Evolutionary conservation across 78 protist genomes (phyloP).

Genomic region (Cavenderia fasciculata): DNA sequence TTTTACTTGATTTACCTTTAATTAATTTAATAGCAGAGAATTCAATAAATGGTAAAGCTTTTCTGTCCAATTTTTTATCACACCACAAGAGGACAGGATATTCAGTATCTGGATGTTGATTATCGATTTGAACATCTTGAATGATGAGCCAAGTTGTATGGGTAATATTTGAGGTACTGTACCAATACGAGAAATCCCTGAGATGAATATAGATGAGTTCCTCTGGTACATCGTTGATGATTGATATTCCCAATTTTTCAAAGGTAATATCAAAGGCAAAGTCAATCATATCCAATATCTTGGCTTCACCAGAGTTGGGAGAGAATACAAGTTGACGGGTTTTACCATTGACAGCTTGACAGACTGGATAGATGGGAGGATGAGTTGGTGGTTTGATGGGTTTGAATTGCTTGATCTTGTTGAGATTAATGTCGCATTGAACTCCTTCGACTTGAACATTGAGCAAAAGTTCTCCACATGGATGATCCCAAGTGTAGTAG

Average conservation of each 20-base stretch:
- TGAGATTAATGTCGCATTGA: constrained; percentile 29
- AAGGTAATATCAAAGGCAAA: constrained; percentile 72
- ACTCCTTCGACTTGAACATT: constrained; percentile 13
- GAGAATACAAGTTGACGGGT: constrained; percentile 50
- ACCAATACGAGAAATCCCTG: constrained; percentile 28
- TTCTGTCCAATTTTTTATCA: constrained; percentile 46
- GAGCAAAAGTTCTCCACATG: constrained; percentile 39
- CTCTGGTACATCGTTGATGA: constrained; percentile 63
- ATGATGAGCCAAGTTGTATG: constrained; percentile 56
- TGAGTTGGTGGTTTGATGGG: constrained; percentile 13
- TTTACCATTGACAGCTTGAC: constrained; percentile 46
- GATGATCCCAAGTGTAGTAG: constrained; percentile 69
- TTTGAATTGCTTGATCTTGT: constrained; percentile 66
- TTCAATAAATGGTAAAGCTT: constrained; percentile 65
- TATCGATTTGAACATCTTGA: constrained; percentile 73
- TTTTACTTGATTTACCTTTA: not conserved
- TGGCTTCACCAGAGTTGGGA: not conserved
- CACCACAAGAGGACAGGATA: constrained; percentile 64
- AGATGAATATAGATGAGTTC: constrained; percentile 45
- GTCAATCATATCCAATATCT: constrained; percentile 27
- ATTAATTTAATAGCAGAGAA: constrained; percentile 55
- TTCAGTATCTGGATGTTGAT: constrained; percentile 71
- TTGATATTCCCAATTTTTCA: constrained; percentile 14
- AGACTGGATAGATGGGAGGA: constrained; percentile 23
- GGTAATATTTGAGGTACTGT: constrained; percentile 32